A percentile compares a stretch with the other conserved stretches of the same genome.
Conservation (phyloP, 2,329 filamentous ascomycete species). For the Diaporthe longicolla region DNA sequence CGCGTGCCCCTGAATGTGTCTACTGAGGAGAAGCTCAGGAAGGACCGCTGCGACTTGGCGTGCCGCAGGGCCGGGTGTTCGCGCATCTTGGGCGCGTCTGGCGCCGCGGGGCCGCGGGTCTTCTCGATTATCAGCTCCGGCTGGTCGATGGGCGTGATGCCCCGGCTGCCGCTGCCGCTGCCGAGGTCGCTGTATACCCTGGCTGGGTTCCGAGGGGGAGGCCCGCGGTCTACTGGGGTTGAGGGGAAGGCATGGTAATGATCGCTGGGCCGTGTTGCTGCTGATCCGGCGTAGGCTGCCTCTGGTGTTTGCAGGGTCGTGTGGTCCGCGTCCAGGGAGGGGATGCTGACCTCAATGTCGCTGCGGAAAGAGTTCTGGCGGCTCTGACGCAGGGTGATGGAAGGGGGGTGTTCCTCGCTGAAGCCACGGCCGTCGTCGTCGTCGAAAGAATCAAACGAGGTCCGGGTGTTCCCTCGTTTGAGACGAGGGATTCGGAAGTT, state of each 20-base stretch:
- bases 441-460: slow-evolving; percentile 47
- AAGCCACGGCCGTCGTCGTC: slow-evolving; percentile 44
- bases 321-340: slow-evolving; percentile 43
- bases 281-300: slow-evolving; percentile 43
- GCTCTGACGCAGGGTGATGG: slow-evolving; percentile 43
- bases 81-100: slow-evolving; percentile 6
- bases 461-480: slow-evolving; percentile 44
- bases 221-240: slow-evolving; percentile 17
- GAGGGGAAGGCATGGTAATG: background rate
- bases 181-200: slow-evolving; percentile 11
- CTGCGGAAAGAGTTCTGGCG: slow-evolving; percentile 48
- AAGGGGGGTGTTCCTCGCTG: slow-evolving; percentile 40
- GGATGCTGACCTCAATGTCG: slow-evolving; percentile 50
- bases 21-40: slow-evolving; percentile 38
- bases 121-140: slow-evolving; percentile 31
- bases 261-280: background rate
- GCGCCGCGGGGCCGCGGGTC: slow-evolving; percentile 1
- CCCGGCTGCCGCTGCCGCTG: slow-evolving; percentile 3
- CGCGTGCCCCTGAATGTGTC: slow-evolving; percentile 38
- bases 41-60: slow-evolving; percentile 37
- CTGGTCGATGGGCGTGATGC: slow-evolving; percentile 17
- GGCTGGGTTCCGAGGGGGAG: slow-evolving; percentile 36
- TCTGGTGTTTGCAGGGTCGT: slow-evolving; percentile 48
- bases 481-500: slow-evolving; percentile 39
- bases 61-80: slow-evolving; percentile 37